Evolutionary conservation across 768 basidiomycete species (phyloP).

Genomic region (Pisolithus microcarpus): DNA sequence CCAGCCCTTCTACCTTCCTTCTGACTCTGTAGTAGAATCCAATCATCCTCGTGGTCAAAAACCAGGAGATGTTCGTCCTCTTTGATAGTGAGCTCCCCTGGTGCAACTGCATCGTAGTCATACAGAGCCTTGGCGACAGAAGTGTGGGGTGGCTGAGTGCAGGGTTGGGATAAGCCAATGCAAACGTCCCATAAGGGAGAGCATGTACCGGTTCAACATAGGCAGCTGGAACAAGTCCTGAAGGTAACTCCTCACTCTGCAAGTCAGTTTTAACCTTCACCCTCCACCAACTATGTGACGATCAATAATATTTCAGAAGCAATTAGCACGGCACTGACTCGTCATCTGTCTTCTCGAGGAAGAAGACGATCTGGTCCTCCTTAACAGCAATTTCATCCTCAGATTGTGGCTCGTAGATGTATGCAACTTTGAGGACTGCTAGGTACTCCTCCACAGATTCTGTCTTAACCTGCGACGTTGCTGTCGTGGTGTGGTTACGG

Average conservation of each 20-base stretch:
- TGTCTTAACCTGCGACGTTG: slow-evolving; percentile 34
- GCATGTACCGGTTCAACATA: slow-evolving; percentile 74
- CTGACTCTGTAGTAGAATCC: slow-evolving; percentile 78
- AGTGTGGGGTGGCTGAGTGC: slow-evolving; percentile 58
- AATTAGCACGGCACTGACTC: no score
- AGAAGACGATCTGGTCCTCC: slow-evolving; percentile 82
- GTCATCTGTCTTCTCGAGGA: slow-evolving; percentile 83
- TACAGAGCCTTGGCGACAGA: slow-evolving; percentile 73
- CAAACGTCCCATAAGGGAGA: neutral
- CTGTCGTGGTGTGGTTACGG: neutral
- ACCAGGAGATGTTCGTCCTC: no score
- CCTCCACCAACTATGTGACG: no score
- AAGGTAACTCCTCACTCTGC: slow-evolving; percentile 60
- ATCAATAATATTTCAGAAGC: no score
- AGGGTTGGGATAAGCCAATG: slow-evolving; percentile 2
- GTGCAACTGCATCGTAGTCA: no score
- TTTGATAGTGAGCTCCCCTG: no score
- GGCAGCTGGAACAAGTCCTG: slow-evolving; percentile 76
- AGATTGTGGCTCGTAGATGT: slow-evolving; percentile 84
- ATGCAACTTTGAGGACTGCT: slow-evolving; percentile 88
- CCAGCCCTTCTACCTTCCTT: slow-evolving; percentile 73
- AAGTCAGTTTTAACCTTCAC: no score
- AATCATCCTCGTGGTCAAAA: no score
- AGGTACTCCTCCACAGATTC: slow-evolving; percentile 55
- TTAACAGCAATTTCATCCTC: slow-evolving; percentile 87